Conservation (phyloP, 208 protist genomes). For the Acanthamoeba royreba region DNA sequence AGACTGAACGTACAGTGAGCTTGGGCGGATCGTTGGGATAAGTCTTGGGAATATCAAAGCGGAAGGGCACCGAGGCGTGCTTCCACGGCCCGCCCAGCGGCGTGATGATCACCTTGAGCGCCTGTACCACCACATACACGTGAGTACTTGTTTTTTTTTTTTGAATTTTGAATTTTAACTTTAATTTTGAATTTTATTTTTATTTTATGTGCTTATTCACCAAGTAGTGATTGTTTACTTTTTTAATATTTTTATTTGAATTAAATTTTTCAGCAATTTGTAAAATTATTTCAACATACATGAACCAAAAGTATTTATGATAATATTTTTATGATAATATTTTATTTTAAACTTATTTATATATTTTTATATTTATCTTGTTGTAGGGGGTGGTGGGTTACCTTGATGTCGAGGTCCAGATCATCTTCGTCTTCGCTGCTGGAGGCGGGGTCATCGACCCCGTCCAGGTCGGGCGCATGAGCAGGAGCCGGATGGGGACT, state of each 20-base stretch:
- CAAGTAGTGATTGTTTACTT: background rate
- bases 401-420: constrained; percentile 2
- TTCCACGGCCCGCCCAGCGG: constrained; percentile 6
- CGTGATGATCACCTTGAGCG: constrained; percentile 28
- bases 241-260: background rate
- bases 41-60: constrained; percentile 1
- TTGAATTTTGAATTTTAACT: background rate
- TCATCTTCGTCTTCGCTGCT: background rate
- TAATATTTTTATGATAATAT: too few species aligned
- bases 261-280: background rate
- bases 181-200: background rate
- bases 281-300: too few species aligned
- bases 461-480: too few species aligned
- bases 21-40: constrained; percentile 32
- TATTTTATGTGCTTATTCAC: too few species aligned
- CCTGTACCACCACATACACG: background rate
- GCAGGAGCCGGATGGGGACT: too few species aligned
- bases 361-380: too few species aligned
- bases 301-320: too few species aligned
- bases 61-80: constrained; percentile 10
- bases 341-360: too few species aligned
- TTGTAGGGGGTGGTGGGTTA: background rate
- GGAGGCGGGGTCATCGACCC: too few species aligned
- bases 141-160: background rate
- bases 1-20: background rate